Evolutionary conservation across 164 flowering plant species (phyloP).

Genomic region (Nymphaea thermarum): DNA sequence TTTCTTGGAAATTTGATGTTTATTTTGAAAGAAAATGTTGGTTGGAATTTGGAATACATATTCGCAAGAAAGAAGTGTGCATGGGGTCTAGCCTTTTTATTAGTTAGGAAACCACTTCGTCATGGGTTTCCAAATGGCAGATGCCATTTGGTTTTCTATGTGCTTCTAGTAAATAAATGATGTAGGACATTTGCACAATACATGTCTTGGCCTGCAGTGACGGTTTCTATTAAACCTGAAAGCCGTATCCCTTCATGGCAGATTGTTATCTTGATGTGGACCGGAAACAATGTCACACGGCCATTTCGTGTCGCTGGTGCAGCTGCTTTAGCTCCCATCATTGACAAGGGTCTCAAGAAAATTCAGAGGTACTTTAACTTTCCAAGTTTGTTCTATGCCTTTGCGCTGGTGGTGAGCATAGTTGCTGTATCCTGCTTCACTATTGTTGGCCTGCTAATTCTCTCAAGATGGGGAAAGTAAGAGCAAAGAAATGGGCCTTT

Average conservation of each 20-base stretch:
- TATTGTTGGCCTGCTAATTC: constrained; percentile 19
- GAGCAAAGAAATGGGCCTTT: no score
- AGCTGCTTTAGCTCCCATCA: constrained; percentile 32
- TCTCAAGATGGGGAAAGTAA: constrained; percentile 22
- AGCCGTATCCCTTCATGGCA: constrained; percentile 1
- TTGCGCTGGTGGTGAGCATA: constrained; percentile 23
- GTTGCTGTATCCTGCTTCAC: constrained; percentile 18
- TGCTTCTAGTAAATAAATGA: not conserved
- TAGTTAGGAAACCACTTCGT: not conserved
- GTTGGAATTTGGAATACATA: no score
- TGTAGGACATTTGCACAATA: no score
- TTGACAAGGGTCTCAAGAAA: constrained; percentile 25
- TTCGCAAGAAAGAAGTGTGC: no score
- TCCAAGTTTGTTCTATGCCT: constrained; percentile 21
- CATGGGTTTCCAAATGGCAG: not conserved
- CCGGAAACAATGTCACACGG: constrained; percentile 29
- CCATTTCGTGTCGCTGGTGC: constrained; percentile 39
- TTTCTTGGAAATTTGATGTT: no score
- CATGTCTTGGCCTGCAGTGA: no score
- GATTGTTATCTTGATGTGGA: constrained; percentile 34
- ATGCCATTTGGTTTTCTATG: no score
- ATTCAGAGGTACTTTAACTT: constrained; percentile 26
- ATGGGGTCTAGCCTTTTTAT: no score
- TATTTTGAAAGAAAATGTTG: no score
- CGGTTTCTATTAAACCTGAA: no score